These are phyloP conservation scores for Tieghemiomyces parasiticus DNA, from an alignment of 192 early-diverging fungal species.

Conservation along the genomic window DNA sequence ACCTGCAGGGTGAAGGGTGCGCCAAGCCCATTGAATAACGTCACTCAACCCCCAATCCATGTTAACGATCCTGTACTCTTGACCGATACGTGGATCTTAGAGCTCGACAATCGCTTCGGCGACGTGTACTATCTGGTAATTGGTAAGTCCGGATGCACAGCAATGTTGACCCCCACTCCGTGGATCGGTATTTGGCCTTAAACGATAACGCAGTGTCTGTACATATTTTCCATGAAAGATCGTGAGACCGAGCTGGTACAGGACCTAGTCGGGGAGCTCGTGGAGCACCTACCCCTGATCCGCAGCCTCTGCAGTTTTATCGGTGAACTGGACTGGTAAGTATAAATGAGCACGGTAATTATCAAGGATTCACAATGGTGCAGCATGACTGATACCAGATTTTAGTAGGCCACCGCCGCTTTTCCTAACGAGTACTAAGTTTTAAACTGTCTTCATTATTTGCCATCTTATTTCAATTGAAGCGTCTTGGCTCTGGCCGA, in stretches of 20 bases:
- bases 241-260: constrained; percentile 1
- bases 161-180: no score
- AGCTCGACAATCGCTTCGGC: no score
- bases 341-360: not conserved
- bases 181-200: no score
- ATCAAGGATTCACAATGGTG: not conserved
- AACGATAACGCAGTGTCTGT: no score
- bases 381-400: not conserved
- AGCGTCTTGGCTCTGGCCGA: not conserved
- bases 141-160: no score
- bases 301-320: not conserved
- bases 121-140: no score
- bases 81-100: no score
- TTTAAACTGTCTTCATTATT: not conserved
- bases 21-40: no score
- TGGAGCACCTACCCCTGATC: not conserved
- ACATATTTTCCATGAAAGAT: constrained; percentile 3
- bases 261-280: not conserved
- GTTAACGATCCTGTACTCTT: no score
- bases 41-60: no score
- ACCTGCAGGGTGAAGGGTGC: no score
- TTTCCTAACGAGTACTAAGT: not conserved
- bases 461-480: no score
- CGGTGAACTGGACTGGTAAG: not conserved
- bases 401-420: not conserved